Evolutionary conservation across 2,329 filamentous ascomycete species (phyloP).

Genomic region (Knufia fluminis): DNA sequence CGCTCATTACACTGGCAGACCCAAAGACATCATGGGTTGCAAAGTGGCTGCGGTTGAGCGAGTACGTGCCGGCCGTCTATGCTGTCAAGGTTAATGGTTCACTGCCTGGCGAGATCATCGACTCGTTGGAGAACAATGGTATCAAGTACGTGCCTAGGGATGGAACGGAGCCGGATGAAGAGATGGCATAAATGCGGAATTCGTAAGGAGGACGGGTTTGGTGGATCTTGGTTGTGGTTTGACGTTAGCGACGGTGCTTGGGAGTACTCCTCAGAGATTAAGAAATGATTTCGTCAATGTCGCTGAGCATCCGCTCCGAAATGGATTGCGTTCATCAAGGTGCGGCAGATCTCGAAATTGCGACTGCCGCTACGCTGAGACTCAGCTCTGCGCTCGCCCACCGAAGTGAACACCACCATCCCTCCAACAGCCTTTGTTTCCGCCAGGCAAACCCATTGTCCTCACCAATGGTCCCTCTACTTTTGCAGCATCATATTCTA

Average conservation of each 20-base stretch:
- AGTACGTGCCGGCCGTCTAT: constrained; percentile 81
- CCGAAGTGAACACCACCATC: no score
- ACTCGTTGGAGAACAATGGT: constrained; percentile 48
- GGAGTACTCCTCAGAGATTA: not conserved
- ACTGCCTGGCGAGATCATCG: constrained; percentile 49
- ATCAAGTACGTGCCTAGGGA: constrained; percentile 51
- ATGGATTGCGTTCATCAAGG: no score
- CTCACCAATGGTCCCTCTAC: no score
- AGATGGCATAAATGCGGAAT: constrained; percentile 19
- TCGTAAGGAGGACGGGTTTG: no score
- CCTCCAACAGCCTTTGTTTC: no score
- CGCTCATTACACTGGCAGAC: constrained; percentile 74
- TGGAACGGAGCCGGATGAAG: constrained; percentile 39
- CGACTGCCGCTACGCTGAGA: no score
- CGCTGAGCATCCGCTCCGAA: no score
- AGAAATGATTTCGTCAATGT: not conserved
- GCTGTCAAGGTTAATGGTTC: constrained; percentile 84
- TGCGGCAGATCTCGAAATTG: no score
- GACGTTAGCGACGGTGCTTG: not conserved
- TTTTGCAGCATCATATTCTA: no score
- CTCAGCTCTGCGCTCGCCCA: no score
- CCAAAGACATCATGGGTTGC: constrained; percentile 86
- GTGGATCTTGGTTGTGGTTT: no score
- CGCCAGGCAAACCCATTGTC: no score
- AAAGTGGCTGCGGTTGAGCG: constrained; percentile 88